A percentile compares a stretch with the other conserved stretches of the same genome.
phyloP scores from a whole-genome alignment of 257 asterid species.

The Ilex aquifolium region DNA sequence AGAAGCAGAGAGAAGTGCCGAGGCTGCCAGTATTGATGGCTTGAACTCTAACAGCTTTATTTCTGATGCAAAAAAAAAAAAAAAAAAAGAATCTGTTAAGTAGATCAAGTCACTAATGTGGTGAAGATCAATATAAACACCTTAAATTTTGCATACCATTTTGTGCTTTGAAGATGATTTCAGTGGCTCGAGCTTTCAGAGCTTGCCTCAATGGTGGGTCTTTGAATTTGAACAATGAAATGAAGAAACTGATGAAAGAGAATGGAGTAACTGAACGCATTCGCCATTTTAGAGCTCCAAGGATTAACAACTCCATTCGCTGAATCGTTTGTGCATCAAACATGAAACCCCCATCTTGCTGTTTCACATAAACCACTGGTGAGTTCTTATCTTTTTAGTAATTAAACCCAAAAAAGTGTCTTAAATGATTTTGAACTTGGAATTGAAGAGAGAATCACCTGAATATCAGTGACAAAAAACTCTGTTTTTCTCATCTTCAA shows the following conservation, averaged over 20 bases:
- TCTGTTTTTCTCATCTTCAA: slow-evolving; percentile 56
- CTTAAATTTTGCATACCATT: slow-evolving; percentile 31
- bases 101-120: not conserved
- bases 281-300: slow-evolving; percentile 68
- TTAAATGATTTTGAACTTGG: not conserved
- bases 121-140: not conserved
- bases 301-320: slow-evolving; percentile 62
- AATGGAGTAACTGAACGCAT: slow-evolving; percentile 67
- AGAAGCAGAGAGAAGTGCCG: slow-evolving; percentile 51
- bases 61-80: slow-evolving; percentile 23
- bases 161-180: slow-evolving; percentile 45
- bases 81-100: not conserved
- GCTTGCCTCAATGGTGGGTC: slow-evolving; percentile 32
- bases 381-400: not conserved
- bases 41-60: slow-evolving; percentile 48
- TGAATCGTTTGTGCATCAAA: slow-evolving; percentile 31
- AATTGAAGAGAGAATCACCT: slow-evolving; percentile 21
- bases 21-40: slow-evolving; percentile 58
- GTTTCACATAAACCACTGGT: not conserved
- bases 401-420: not conserved
- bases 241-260: slow-evolving; percentile 40
- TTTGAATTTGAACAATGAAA: slow-evolving; percentile 31
- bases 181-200: slow-evolving; percentile 45
- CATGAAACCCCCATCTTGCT: slow-evolving; percentile 34
- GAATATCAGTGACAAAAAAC: slow-evolving; percentile 33